These are phyloP conservation scores for Poteriospumella lacustris DNA, from an alignment of 108 stramenopile species.

Conservation along the genomic window DNA sequence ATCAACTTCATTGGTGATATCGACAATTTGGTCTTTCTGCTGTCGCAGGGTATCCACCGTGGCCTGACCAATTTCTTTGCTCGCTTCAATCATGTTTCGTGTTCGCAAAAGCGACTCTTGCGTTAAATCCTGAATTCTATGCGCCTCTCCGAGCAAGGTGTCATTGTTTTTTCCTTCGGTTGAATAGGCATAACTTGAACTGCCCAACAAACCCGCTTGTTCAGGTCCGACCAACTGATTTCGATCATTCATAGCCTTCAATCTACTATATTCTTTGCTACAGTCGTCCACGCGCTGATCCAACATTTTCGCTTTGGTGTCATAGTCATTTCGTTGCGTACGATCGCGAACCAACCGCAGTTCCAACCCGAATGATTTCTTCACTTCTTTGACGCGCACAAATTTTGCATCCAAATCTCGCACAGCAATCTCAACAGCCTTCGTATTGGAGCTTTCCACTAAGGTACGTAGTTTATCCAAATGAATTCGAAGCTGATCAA, in stretches of 20 bases:
- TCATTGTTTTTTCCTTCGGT: slow-evolving; percentile 4
- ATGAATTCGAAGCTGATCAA: slow-evolving; percentile 11
- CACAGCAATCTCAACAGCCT: not conserved
- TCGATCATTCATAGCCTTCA: not conserved
- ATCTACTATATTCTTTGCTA: not conserved
- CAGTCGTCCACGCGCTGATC: not conserved
- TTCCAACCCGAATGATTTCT: slow-evolving; percentile 1
- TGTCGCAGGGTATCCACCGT: not conserved
- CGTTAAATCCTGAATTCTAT: slow-evolving; percentile 17
- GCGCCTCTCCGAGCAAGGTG: not conserved
- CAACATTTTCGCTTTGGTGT: not conserved
- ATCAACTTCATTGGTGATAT: slow-evolving; percentile 12
- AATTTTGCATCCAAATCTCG: not conserved
- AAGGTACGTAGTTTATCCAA: not conserved
- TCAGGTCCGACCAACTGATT: not conserved
- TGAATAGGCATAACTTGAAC: not conserved
- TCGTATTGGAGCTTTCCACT: not conserved
- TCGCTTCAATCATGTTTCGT: slow-evolving; percentile 16
- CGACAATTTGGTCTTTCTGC: not conserved
- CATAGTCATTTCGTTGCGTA: not conserved
- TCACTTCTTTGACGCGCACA: not conserved
- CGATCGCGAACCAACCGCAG: not conserved
- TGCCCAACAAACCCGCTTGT: not conserved
- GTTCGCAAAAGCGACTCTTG: not conserved
- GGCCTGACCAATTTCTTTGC: slow-evolving; percentile 6